These are phyloP conservation scores for Ballota nigra DNA, from an alignment of 257 asterid genomes.

Conservation along the genomic window DNA sequence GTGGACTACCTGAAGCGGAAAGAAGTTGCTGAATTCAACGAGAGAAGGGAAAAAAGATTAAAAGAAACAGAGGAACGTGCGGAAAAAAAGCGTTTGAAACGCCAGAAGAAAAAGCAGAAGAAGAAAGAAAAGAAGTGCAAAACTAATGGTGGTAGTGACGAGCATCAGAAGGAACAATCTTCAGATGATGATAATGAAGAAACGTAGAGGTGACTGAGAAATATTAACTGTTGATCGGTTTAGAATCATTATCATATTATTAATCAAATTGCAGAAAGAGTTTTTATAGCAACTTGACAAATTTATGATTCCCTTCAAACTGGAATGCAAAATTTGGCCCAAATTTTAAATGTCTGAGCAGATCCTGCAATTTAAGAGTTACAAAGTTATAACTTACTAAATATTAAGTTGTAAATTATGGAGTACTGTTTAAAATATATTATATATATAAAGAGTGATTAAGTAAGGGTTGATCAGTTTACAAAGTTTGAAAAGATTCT, in stretches of 20 bases:
- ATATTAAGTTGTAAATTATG: too few species aligned
- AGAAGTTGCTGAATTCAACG: slow-evolving; percentile 65
- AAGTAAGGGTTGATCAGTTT: too few species aligned
- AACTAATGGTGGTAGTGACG: slow-evolving; percentile 41
- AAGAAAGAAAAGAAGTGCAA: slow-evolving; percentile 61
- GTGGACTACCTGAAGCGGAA: slow-evolving; percentile 71
- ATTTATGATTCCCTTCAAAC: neutral
- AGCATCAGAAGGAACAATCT: slow-evolving; percentile 44
- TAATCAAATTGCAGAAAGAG: neutral
- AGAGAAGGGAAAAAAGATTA: slow-evolving; percentile 77
- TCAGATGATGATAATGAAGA: slow-evolving; percentile 52
- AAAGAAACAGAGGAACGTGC: slow-evolving; percentile 94
- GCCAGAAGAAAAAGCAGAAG: slow-evolving; percentile 82
- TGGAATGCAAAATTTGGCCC: neutral
- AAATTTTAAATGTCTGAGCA: neutral
- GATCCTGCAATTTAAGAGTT: neutral
- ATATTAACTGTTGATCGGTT: neutral
- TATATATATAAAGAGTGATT: too few species aligned
- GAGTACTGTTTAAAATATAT: too few species aligned
- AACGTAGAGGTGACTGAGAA: slow-evolving; percentile 19
- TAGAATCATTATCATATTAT: neutral
- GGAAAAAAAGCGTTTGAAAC: slow-evolving; percentile 68
- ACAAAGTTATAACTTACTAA: neutral
- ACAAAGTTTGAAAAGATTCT: neutral
- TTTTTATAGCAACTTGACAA: neutral